Base-by-base conservation (phyloP, 1,284 basidiomycete species). In the Melampsora occidentalis region DNA sequence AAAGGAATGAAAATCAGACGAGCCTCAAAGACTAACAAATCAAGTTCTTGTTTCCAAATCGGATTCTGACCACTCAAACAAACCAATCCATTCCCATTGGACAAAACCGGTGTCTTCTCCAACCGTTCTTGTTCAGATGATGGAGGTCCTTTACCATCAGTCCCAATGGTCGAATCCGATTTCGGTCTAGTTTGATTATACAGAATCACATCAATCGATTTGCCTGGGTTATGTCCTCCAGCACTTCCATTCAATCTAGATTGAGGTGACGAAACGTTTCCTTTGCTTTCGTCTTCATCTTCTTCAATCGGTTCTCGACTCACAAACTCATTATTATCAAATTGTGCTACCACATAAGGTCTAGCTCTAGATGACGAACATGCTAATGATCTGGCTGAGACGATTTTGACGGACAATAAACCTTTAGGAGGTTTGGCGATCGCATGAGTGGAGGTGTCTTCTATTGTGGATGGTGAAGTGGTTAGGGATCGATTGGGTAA, bases 281-380 rank as follows among this genome's bases (percentile, higher is more conserved):
- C 72, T 39, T 48, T 62, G 2, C 39, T 48, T 39, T 76, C 75
- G 83, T 91, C 92, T n/a, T 87, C 85, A 82, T 93, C 92, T 80
- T 89, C 87, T 12, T 72, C 83, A 61, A 91, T 92, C 25, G 96
- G 93, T 81, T 97, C 93, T 77, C 96, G 86, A 79, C 90, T 91
- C 82, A 99, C 91, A 83, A 98, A 99, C 85, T 99, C 96, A 87
- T 95, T 98, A 85, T 98, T 93, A 86, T 99, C 96, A 84, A 98
- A 99, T 83, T 95, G 91, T 80, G 97, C 94, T 82, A 99, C 96
- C 79, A 94, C 93, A 83, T 99, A 99, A 16, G 96, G 97, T 28
- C 91, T 87, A 14, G 84, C 88, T 68, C 86, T 84, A 22, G 71
- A 71, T 9, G 75, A 39, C 46, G 79, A 77, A 53, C 78, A 78